Evolutionary conservation across 352 stramenopile genomes (phyloP).

Genomic region (Phytophthora vignae): DNA sequence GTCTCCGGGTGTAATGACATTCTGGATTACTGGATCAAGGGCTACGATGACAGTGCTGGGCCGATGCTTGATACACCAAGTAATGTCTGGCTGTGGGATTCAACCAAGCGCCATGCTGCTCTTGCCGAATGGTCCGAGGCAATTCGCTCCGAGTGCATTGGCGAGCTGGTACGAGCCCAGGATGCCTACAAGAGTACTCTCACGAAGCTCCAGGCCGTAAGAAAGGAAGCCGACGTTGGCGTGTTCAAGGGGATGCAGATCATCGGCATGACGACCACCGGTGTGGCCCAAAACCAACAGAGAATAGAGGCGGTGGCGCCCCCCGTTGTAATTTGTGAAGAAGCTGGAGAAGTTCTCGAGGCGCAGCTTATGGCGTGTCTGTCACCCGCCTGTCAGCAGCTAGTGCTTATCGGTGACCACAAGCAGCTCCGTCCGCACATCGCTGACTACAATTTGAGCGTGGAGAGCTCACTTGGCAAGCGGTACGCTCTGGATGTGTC

Average conservation of each 20-base stretch:
- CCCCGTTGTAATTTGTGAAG: constrained; percentile 87
- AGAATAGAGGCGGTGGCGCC: constrained; percentile 64
- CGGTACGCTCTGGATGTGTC: constrained; percentile 80
- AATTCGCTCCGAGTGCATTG: constrained; percentile 21
- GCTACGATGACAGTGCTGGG: constrained; percentile 20
- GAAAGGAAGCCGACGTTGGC: constrained; percentile 37
- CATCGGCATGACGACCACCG: constrained; percentile 89
- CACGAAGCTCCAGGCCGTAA: constrained; percentile 43
- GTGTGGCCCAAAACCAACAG: constrained; percentile 73
- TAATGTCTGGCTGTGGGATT: constrained; percentile 40
- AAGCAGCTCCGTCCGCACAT: constrained; percentile 85
- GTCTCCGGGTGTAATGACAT: constrained; percentile 43
- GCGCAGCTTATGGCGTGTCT: constrained; percentile 69
- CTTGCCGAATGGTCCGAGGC: constrained; percentile 31
- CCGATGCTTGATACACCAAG: constrained; percentile 30
- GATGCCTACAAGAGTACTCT: constrained; percentile 36
- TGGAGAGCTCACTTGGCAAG: constrained; percentile 52
- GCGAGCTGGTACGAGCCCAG: constrained; percentile 40
- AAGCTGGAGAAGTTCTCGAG: constrained; percentile 91
- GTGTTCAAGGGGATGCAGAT: constrained; percentile 51
- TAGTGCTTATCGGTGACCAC: constrained; percentile 92
- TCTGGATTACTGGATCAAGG: constrained; percentile 50
- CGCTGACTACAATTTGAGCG: constrained; percentile 72
- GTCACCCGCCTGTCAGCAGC: constrained; percentile 68
- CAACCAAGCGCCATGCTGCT: constrained; percentile 30